Evolutionary conservation across 805 yeast species (phyloP), one percentile per base, ranked within the genome.

Genomic region (Maudiozyma barnettii): DNA sequence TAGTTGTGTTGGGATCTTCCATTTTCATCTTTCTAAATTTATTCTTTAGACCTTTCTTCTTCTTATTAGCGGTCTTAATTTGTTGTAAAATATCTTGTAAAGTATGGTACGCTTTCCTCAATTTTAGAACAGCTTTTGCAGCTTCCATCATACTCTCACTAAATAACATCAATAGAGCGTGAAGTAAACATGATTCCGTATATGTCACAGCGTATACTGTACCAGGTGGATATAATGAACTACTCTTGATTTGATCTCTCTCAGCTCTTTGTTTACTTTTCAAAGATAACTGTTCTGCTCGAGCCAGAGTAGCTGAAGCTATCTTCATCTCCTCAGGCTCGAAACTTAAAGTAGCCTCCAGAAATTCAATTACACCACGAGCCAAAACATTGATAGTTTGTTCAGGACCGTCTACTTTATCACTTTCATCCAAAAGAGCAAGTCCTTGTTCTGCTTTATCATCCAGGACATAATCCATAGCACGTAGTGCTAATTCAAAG

Each of bases 281-380:
- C 65, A 78, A 62, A 7, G 90, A 79, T 35, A 82, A 70, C n/a
- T 70, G 64, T 65, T 90, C 96, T 16, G 95, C 90, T 47, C 76
- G 78, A 13, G 76, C 70, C 45, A 89, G 68, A 2, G 90, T 79
- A 21, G 76, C 80, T 48, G 84, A 81, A n/a, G 96, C 96, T 50
- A 73, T 73, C 49, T 75, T 79, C 84, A 93, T 90, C 22, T 84
- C 84, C 43, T 84, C 95, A 2, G 88, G 79, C 63, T 93, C 98
- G 63, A 91, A 90, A 12, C 97, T 96, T 20, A 91, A 68, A 1
- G 96, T 88, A 8, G 98, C 96, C 65, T 91, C 96, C 43, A 91
- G 72, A 58, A 91, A 91, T 51, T 81, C 82, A 63, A 88, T 79
- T 18, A 93, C 96, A 39, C 98, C 97, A 19, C 76, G 70, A 0